Base-by-base conservation (phyloP, 176 grass and related monocot genomes). In the Chloris gayana region DNA sequence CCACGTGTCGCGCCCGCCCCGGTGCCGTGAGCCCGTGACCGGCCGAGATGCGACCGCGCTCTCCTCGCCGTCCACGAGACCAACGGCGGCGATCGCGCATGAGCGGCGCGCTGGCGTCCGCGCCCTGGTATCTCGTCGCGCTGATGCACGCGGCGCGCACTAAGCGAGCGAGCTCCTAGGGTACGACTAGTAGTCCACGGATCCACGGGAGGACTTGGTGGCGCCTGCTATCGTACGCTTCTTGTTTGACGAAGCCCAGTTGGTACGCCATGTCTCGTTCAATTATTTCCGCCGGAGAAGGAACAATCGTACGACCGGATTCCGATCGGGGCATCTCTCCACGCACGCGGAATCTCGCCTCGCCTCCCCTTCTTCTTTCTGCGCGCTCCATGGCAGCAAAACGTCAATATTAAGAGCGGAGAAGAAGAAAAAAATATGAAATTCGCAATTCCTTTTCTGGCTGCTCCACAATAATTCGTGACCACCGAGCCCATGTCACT, bases 221-320 rank as follows among this genome's bases (percentile, higher is more conserved):
- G 25, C 51, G 51, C 22, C 51, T 50, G 15, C 47, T 1, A 45
- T 54, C 1, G 59, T 25, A 24, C 27, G 74, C 6, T 64, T 82
- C 79, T 73, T 60, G 74, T 86, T 82, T 85, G 58, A 86, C 73
- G 51, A 82, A 65, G 15, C 53, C 65, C 70, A 69, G 11, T 75
- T 64, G 65, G 25, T 34, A 72, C 37, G 46, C 53, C 39, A 69
- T 42, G 63, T 44, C 74, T 44, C 74, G 4, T 56, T 30, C 22
- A 59, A 25, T 59, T 35, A 56, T 73, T 62, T 47, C 6, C 30
- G 29, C 14, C 15, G 64, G n/a, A 51, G 64, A 75, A 44, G 41
- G 64, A 81, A 76, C 54, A 70, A 71, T 71, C 13, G 72, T 82
- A 64, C 64, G 14, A 10, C 53, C 54, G 53, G 37, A 76, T 72